These are phyloP conservation scores for Hordeum pubiflorum DNA, from an alignment of 202 grass and related monocot genomes.

Conservation along the genomic window DNA sequence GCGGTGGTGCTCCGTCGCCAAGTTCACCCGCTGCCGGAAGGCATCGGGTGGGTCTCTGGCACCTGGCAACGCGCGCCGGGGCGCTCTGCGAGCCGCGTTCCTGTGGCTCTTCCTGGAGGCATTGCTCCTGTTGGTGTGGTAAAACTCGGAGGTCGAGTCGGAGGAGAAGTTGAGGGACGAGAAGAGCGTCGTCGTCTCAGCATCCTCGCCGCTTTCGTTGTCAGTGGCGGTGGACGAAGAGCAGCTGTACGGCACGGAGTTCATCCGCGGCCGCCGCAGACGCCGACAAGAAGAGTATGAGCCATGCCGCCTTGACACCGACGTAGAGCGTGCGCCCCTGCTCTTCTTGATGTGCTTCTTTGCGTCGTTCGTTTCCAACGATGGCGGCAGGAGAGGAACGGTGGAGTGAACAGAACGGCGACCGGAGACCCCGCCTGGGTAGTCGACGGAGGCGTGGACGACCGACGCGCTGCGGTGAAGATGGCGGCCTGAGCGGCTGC, in stretches of 20 bases:
- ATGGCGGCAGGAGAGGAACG: not conserved
- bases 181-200: constrained; percentile 54
- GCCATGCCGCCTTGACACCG: constrained; percentile 29
- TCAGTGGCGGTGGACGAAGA: not conserved
- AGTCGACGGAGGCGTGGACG: constrained; percentile 50
- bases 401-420: constrained; percentile 32
- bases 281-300: constrained; percentile 14
- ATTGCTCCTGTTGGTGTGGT: constrained; percentile 28
- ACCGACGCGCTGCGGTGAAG: constrained; percentile 33
- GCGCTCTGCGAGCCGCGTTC: not conserved
- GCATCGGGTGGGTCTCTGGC: no score
- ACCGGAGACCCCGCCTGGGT: constrained; percentile 16
- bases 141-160: constrained; percentile 62
- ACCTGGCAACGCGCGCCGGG: not conserved
- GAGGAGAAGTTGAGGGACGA: constrained; percentile 79
- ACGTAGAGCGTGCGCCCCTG: constrained; percentile 26
- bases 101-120: constrained; percentile 1
- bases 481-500: not conserved
- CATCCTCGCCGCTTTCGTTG: constrained; percentile 32
- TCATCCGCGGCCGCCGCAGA: constrained; percentile 45
- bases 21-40: no score
- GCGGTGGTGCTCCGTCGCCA: not conserved
- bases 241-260: constrained; percentile 35
- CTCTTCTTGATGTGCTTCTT: constrained; percentile 27
- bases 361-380: not conserved